phyloP scores from a whole-genome alignment of 352 stramenopile species.

The Aphanomyces euteiches region DNA sequence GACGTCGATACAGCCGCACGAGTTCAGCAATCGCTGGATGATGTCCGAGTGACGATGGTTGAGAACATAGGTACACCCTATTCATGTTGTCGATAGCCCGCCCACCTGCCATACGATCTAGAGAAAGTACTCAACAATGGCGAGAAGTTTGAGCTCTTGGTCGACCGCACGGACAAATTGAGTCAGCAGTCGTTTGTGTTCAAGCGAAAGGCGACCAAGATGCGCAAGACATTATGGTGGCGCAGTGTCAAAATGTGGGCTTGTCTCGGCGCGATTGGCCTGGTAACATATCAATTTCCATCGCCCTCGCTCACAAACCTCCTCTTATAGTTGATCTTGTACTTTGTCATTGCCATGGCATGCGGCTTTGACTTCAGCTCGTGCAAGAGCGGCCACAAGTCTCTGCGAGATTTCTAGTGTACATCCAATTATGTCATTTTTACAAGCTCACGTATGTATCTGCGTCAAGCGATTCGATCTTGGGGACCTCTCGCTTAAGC shows the following conservation, averaged over 20 bases:
- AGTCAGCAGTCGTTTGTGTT: slow-evolving; percentile 97
- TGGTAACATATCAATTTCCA: slow-evolving; percentile 40
- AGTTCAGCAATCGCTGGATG: slow-evolving; percentile 95
- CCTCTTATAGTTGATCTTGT: slow-evolving; percentile 63
- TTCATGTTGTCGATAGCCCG: slow-evolving; percentile 3
- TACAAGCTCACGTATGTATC: too few species aligned
- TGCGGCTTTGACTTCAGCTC: slow-evolving; percentile 82
- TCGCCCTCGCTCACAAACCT: neutral
- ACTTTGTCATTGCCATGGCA: slow-evolving; percentile 83
- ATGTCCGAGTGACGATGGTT: slow-evolving; percentile 98
- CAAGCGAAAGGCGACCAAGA: slow-evolving; percentile 84
- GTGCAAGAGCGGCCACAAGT: slow-evolving; percentile 57
- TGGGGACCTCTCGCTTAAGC: slow-evolving; percentile 14
- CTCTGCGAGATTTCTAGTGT: slow-evolving; percentile 1
- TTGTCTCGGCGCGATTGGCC: slow-evolving; percentile 63
- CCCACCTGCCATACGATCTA: slow-evolving; percentile 14
- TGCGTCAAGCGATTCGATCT: neutral
- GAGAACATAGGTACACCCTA: slow-evolving; percentile 92
- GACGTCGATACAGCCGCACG: slow-evolving; percentile 89
- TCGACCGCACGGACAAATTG: slow-evolving; percentile 93
- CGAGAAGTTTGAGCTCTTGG: slow-evolving; percentile 97
- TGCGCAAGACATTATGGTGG: slow-evolving; percentile 87
- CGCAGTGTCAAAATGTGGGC: slow-evolving; percentile 86
- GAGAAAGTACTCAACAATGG: slow-evolving; percentile 98
- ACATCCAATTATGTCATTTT: neutral